Conservation (phyloP, 1,284 basidiomycete genomes). For the Cryptococcus maquisensis region DNA sequence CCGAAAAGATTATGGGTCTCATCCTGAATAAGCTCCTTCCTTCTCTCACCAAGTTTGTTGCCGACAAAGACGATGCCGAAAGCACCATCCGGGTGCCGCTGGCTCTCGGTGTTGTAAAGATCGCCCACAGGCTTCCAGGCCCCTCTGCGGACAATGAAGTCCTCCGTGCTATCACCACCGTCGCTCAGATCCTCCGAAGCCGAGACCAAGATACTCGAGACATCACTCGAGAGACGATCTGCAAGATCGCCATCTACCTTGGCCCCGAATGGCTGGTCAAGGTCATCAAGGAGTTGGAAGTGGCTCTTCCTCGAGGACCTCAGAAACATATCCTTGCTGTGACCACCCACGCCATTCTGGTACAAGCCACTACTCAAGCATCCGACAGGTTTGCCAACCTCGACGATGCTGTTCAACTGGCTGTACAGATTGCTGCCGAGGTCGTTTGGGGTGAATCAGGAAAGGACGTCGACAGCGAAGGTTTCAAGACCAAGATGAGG, state of each 20-base stretch:
- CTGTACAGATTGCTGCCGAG: conserved; percentile 78
- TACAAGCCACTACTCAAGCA: conserved; percentile 61
- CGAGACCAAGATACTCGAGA: conserved; percentile 93
- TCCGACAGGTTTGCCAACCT: conserved; percentile 62
- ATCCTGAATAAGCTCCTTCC: conserved; percentile 74
- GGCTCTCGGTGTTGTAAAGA: conserved; percentile 78
- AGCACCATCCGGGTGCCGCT: conserved; percentile 83
- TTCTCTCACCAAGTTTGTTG: conserved; percentile 68
- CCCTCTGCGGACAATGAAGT: conserved; percentile 67
- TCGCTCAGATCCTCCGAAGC: conserved; percentile 84
- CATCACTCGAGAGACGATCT: conserved; percentile 75
- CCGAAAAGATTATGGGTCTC: conserved; percentile 63
- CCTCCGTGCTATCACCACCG: conserved; percentile 70
- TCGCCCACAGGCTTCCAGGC: conserved; percentile 77
- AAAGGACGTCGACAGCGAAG: conserved; percentile 82
- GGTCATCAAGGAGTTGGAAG: conserved; percentile 74
- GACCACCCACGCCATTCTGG: conserved; percentile 74
- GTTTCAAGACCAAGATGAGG: conserved; percentile 89
- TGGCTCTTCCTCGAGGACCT: conserved; percentile 80
- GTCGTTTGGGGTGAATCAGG: conserved; percentile 93
- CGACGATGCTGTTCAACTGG: conserved; percentile 71
- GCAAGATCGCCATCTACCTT: conserved; percentile 71
- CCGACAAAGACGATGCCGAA: conserved; percentile 77
- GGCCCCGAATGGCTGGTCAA: conserved; percentile 71
- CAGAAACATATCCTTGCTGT: conserved; percentile 91